Base-by-base conservation (phyloP, 2,329 filamentous ascomycete species). In the Samsoniella hepiali region DNA sequence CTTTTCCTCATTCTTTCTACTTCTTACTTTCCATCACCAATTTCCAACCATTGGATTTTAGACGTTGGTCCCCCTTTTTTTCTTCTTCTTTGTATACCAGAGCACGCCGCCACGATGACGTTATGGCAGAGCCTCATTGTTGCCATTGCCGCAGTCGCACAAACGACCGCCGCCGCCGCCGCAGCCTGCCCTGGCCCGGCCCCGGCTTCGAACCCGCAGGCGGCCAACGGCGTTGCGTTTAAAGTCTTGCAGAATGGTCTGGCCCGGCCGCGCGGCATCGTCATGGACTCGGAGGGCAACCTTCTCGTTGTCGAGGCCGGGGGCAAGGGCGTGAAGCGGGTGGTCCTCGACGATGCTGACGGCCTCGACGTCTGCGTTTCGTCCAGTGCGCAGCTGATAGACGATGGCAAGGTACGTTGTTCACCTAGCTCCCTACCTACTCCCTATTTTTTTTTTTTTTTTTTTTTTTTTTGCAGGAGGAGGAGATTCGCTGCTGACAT, bases 221-320 rank as follows among this genome's bases (percentile, higher is more conserved):
- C 70, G 15, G 71, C 70, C 11, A 59, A 66, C 0, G 72, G 70
- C 15, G 68, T 73, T n/a, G 47, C 66, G 15, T 69, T 67, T 63
- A 71, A 69, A 58, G 65, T 74, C 5, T 58, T 75, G 47, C 45
- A 65, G 15, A 73, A 69, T 54, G 70, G 67, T 15, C 66, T 74
- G 36, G 44, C 44, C 3, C 6, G 15, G 2, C 72, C 77, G 3
- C 72, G 77, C 22, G 70, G 71, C 58, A 65, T 79, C 5, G 67
- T 75, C 27, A 69, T 76, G 31, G 77, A 80, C 63, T 65, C 67
- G 0, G 63, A 68, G 31, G 76, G 77, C 5, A 77, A 77, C 65
- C 64, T 79, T 27, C 71, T 80, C 11, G 69, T 79, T 9, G 69
- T 71, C 11, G 72, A 77, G 64, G 66, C 68, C 45, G 67, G 68